These are phyloP conservation scores for Eucommia ulmoides DNA, from an alignment of 257 asterid species.

Conservation along the genomic window DNA sequence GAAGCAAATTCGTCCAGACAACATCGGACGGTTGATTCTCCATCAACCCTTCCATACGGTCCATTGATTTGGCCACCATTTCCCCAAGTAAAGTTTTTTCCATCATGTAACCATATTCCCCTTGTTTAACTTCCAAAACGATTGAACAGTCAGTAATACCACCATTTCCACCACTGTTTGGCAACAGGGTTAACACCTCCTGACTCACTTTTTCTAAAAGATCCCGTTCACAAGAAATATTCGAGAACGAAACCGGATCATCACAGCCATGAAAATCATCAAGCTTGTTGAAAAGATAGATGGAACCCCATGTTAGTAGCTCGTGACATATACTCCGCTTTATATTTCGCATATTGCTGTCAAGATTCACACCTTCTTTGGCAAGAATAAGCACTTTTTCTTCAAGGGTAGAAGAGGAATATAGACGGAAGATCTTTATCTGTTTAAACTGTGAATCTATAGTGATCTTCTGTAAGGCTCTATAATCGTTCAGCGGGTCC, in stretches of 20 bases:
- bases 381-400: slow-evolving; percentile 61
- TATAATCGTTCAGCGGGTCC: slow-evolving; percentile 69
- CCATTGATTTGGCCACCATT: slow-evolving; percentile 27
- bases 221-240: slow-evolving; percentile 30
- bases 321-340: slow-evolving; percentile 33
- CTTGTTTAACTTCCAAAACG: slow-evolving; percentile 48
- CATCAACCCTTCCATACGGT: slow-evolving; percentile 26
- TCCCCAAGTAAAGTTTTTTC: slow-evolving; percentile 49
- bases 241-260: slow-evolving; percentile 14
- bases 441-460: slow-evolving; percentile 39
- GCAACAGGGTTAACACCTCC: slow-evolving; percentile 46
- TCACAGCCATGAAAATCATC: slow-evolving; percentile 50
- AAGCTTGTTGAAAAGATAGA: slow-evolving; percentile 49
- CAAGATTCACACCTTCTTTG: slow-evolving; percentile 40
- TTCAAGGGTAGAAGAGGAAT: slow-evolving; percentile 65
- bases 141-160: slow-evolving; percentile 15
- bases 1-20: slow-evolving; percentile 66
- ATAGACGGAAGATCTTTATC: slow-evolving; percentile 68
- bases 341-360: slow-evolving; percentile 29
- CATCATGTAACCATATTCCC: slow-evolving; percentile 32
- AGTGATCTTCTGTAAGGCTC: slow-evolving; percentile 48
- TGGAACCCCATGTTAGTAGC: slow-evolving; percentile 82
- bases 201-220: slow-evolving; percentile 34
- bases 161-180: slow-evolving; percentile 15
- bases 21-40: slow-evolving; percentile 38